phyloP scores from a whole-genome alignment of 176 grass and related monocot species.

The Triticum timopheevii region DNA sequence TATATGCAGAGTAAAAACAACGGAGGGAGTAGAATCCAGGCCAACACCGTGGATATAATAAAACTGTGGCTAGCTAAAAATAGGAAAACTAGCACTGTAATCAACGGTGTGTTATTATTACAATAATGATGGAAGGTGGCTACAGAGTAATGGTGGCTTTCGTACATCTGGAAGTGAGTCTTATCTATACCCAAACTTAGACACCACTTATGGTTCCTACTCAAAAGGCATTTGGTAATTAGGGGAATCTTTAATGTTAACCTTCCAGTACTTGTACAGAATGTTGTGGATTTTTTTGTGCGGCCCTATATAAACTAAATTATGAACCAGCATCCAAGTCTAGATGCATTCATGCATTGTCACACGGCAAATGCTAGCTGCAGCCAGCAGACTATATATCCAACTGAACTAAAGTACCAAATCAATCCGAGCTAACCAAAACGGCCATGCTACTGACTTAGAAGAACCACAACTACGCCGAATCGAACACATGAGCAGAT shows the following conservation, averaged over 20 bases:
- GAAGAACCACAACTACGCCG: not conserved
- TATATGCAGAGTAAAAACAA: too few species aligned
- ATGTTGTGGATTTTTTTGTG: not conserved
- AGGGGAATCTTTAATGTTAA: not conserved
- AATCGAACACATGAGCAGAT: not conserved
- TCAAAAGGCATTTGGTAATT: not conserved
- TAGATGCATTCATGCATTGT: not conserved
- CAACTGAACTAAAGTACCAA: not conserved
- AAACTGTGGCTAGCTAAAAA: not conserved
- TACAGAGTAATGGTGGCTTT: not conserved
- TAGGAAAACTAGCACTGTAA: not conserved
- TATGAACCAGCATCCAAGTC: not conserved
- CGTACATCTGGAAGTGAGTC: not conserved
- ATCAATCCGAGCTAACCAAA: not conserved
- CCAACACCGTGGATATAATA: not conserved
- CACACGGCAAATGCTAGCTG: not conserved
- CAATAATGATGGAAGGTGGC: not conserved
- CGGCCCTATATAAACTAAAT: not conserved
- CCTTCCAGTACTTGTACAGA: not conserved
- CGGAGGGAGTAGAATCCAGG: not conserved
- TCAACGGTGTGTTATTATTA: not conserved
- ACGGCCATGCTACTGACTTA: not conserved
- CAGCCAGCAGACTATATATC: not conserved
- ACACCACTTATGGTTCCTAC: not conserved
- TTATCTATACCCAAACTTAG: not conserved